Base-by-base conservation (phyloP, 139 green algal species). In the Tetratostichococcus sp. region DNA sequence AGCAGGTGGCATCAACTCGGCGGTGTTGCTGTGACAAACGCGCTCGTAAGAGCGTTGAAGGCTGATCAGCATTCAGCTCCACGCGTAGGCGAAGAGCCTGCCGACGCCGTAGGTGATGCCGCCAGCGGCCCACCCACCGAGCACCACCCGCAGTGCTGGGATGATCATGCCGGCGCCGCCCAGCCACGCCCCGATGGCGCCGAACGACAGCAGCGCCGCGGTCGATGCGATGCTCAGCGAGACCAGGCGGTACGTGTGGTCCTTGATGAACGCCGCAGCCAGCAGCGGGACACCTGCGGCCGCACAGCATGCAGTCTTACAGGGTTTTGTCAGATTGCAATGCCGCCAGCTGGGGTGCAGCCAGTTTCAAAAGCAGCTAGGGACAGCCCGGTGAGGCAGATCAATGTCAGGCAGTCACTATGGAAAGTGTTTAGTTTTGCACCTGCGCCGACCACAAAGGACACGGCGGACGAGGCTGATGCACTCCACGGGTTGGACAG, bases 51-150 rank as follows among this genome's bases (percentile, higher is more conserved):
- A n/a, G n/a, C n/a, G n/a, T n/a, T n/a, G n/a, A n/a, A n/a, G n/a
- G n/a, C n/a, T n/a, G n/a, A n/a, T n/a, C n/a, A n/a, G n/a, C n/a
- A n/a, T n/a, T n/a, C n/a, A n/a, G n/a, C n/a, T n/a, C n/a, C n/a
- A n/a, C n/a, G 19, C 11, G 21, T 79, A 58, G 33, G 79, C 79
- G 69, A 95, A 89, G 11, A 76, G 70, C 8, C 68, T 28, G 14
- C 93, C 90, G 8, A 93, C 79, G 43, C 83, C 91, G 75, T 87
- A 96, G 0, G 92, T 93, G 28, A 93, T 83, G 16, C 35, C 87
- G 84, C 97, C 88, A 0, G 92, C 93, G 1, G 94, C 5, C 82
- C 83, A 93, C 58, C 92, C 92, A 32, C 92, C 92, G 1, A 97
- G n/a, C 23, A 95, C 73, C 25, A 94, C 89, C 2, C 92, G 74